Conservation (phyloP, 176 grass and related monocot species). For the Cenchrus americanus region DNA sequence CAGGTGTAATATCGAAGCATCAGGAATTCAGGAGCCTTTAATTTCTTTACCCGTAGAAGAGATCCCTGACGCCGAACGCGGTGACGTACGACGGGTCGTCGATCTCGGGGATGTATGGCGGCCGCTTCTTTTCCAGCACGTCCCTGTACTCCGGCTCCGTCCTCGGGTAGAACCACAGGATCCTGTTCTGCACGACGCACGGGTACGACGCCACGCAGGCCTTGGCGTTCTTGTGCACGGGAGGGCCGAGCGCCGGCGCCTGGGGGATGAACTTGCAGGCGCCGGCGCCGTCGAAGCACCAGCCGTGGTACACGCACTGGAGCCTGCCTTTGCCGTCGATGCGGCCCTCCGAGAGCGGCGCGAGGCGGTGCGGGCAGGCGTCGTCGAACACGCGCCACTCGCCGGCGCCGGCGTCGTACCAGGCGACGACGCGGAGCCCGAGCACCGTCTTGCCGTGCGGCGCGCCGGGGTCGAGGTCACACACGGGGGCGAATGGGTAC, state of each 20-base stretch:
- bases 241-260: not conserved
- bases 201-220: conserved; percentile 77
- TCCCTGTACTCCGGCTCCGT: conserved; percentile 52
- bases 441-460: no score
- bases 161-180: conserved; percentile 85
- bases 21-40: no score
- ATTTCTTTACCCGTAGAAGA: conserved; percentile 70
- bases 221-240: conserved; percentile 70
- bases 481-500: conserved; percentile 73
- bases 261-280: conserved; percentile 35
- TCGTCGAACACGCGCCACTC: conserved; percentile 44
- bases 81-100: conserved; percentile 72
- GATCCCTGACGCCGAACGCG: conserved; percentile 54
- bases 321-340: conserved; percentile 5
- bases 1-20: no score
- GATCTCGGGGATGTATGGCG: conserved; percentile 64
- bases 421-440: no score
- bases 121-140: conserved; percentile 54
- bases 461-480: no score
- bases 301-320: conserved; percentile 91
- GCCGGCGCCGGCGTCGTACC: conserved; percentile 82
- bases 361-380: conserved; percentile 73
- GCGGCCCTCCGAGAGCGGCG: conserved; percentile 79
- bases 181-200: conserved; percentile 69
- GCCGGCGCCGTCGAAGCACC: conserved; percentile 86